Percentiles rank a stretch among this genome's conserved stretches.
These are phyloP conservation scores for Tolypocladium capitatum DNA, from an alignment of 2,329 filamentous ascomycete species.

Conservation along the genomic window DNA sequence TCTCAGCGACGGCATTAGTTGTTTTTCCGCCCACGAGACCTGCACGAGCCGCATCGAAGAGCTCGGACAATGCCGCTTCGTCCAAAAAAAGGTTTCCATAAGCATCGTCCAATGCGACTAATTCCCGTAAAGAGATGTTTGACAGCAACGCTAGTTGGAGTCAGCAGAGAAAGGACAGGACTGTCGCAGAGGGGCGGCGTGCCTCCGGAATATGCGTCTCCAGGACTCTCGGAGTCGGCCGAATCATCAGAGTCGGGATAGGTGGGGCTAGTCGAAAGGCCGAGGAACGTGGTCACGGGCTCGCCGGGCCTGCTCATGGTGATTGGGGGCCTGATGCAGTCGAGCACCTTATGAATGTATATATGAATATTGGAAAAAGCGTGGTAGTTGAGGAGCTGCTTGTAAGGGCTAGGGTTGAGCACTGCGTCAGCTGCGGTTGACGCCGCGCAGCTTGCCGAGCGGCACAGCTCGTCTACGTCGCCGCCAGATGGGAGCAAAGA, in stretches of 20 bases:
- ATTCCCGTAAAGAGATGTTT: neutral
- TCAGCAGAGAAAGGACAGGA: neutral
- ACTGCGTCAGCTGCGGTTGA: too few relatives aligned
- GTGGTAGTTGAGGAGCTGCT: neutral
- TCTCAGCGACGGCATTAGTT: conserved; percentile 19
- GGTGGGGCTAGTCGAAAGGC: neutral
- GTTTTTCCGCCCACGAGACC: conserved; percentile 18
- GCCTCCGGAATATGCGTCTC: neutral
- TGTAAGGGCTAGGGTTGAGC: neutral
- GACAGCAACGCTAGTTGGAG: neutral
- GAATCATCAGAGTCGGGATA: neutral
- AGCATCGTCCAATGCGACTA: conserved; percentile 6
- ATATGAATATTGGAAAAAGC: neutral
- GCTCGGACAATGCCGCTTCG: conserved; percentile 16
- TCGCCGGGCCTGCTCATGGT: neutral
- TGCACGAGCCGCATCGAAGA: conserved; percentile 29
- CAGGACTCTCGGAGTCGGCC: neutral
- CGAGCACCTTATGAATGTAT: neutral
- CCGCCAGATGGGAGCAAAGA: neutral
- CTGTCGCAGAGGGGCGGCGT: neutral
- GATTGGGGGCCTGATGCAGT: neutral
- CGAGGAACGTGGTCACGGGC: neutral
- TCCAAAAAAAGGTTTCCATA: neutral
- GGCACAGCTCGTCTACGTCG: neutral
- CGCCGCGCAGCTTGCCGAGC: neutral